A percentile compares a stretch with the other conserved stretches of the same genome.
These are phyloP conservation scores for Solanum ossicruentum DNA, from an alignment of 257 asterid genomes.

Conservation along the genomic window DNA sequence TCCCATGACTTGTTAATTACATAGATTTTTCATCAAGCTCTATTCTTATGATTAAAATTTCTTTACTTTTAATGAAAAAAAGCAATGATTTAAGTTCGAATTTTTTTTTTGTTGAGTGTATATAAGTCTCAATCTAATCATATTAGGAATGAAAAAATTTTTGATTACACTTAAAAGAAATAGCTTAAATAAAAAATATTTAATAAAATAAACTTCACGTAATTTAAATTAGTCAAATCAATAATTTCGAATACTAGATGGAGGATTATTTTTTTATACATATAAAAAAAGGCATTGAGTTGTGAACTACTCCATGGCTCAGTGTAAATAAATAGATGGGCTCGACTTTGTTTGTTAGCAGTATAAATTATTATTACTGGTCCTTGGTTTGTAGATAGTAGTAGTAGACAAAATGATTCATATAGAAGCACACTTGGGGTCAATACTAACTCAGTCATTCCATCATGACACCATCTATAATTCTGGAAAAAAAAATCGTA, in stretches of 20 bases:
- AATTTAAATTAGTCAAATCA: too few species aligned
- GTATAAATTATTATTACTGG: neutral
- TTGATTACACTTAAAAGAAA: neutral
- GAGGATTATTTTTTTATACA: neutral
- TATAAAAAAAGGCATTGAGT: neutral
- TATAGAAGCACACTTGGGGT: neutral
- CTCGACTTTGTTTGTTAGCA: neutral
- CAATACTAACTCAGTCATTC: neutral
- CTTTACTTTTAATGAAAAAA: neutral
- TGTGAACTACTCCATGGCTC: neutral
- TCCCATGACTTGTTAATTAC: neutral
- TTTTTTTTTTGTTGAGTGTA: neutral
- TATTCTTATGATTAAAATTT: neutral
- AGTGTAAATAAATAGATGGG: neutral
- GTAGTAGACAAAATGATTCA: neutral
- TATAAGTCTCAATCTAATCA: neutral
- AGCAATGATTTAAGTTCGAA: neutral
- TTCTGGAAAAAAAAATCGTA: too few species aligned
- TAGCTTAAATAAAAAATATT: too few species aligned
- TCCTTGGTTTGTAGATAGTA: neutral
- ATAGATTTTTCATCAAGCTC: neutral
- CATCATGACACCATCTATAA: neutral
- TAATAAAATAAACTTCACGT: too few species aligned
- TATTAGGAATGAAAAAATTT: neutral
- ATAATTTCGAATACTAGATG: neutral